phyloP scores from a whole-genome alignment of 106 monocot species.

The Apostasia shenzhenica region DNA sequence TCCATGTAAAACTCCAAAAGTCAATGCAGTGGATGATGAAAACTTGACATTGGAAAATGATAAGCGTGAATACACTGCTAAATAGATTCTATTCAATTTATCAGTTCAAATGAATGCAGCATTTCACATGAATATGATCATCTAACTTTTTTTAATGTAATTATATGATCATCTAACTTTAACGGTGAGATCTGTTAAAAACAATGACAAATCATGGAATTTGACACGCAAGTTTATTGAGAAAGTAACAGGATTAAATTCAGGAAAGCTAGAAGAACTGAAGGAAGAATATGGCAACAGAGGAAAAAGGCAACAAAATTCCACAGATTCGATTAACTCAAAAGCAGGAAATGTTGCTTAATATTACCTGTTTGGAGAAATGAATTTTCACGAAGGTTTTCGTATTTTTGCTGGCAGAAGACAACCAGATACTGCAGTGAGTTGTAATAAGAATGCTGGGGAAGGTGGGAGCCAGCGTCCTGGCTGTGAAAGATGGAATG shows the following conservation, averaged over 20 bases:
- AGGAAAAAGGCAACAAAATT: neutral
- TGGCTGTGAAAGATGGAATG: slow-evolving; percentile 40
- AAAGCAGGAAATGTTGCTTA: neutral
- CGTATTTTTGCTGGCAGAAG: slow-evolving; percentile 50
- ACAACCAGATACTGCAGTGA: slow-evolving; percentile 42
- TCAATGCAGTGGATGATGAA: neutral
- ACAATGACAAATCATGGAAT: neutral
- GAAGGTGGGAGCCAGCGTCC: slow-evolving; percentile 36
- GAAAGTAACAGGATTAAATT: neutral
- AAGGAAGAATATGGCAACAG: neutral
- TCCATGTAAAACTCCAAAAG: slow-evolving; percentile 6
- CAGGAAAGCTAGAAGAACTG: neutral
- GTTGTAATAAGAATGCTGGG: slow-evolving; percentile 50
- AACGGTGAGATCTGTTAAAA: neutral
- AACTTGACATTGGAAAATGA: slow-evolving; percentile 14
- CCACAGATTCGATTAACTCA: neutral
- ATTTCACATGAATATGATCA: slow-evolving; percentile 23
- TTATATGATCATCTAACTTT: neutral
- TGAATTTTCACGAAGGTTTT: slow-evolving; percentile 29
- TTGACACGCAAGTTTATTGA: slow-evolving; percentile 3
- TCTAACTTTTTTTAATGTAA: neutral
- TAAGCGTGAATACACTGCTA: slow-evolving; percentile 31
- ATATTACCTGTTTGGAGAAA: slow-evolving; percentile 6
- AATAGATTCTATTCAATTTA: slow-evolving; percentile 32
- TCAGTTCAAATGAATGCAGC: slow-evolving; percentile 30